Percentiles rank a stretch among this genome's conserved stretches.
Evolutionary conservation across 2,329 filamentous ascomycete genomes (phyloP).

Genomic region (Myriosclerotinia scirpicola): DNA sequence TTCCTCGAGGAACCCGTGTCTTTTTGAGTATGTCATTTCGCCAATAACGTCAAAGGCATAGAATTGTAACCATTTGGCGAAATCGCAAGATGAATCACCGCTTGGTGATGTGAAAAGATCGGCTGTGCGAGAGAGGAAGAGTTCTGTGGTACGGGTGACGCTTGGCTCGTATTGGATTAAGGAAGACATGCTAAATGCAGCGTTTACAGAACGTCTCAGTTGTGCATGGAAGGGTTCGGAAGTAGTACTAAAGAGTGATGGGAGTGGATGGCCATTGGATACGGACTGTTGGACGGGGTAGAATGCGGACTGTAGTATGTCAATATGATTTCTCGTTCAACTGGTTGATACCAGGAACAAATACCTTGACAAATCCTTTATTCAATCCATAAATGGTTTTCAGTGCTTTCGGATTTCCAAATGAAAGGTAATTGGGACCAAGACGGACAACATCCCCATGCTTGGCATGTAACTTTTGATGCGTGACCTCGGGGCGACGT

Average conservation of each 20-base stretch:
- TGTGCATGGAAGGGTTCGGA: conserved; percentile 74
- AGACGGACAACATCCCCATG: conserved; percentile 73
- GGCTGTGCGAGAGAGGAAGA: conserved; percentile 66
- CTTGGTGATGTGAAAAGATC: conserved; percentile 49
- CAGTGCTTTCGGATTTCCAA: conserved; percentile 70
- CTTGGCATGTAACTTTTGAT: conserved; percentile 65
- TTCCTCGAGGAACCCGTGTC: conserved; percentile 72
- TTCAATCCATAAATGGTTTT: conserved; percentile 80
- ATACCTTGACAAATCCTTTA: conserved; percentile 75
- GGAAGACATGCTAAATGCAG: conserved; percentile 74
- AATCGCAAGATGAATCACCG: conserved; percentile 51
- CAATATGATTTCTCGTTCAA: neutral
- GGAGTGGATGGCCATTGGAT: conserved; percentile 64
- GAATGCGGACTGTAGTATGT: conserved; percentile 63
- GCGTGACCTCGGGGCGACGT: conserved; percentile 65
- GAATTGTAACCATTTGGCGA: conserved; percentile 73
- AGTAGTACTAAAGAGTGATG: conserved; percentile 74
- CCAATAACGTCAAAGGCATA: conserved; percentile 83
- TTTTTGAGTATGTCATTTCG: conserved; percentile 73
- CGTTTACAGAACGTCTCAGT: conserved; percentile 73
- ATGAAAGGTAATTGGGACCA: conserved; percentile 72
- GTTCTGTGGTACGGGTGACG: conserved; percentile 70
- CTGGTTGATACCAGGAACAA: conserved; percentile 24
- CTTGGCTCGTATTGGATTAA: conserved; percentile 78
- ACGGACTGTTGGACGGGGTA: conserved; percentile 77